phyloP scores from a whole-genome alignment of 2,329 filamentous ascomycete species.

The Zymoseptoria crescenta region DNA sequence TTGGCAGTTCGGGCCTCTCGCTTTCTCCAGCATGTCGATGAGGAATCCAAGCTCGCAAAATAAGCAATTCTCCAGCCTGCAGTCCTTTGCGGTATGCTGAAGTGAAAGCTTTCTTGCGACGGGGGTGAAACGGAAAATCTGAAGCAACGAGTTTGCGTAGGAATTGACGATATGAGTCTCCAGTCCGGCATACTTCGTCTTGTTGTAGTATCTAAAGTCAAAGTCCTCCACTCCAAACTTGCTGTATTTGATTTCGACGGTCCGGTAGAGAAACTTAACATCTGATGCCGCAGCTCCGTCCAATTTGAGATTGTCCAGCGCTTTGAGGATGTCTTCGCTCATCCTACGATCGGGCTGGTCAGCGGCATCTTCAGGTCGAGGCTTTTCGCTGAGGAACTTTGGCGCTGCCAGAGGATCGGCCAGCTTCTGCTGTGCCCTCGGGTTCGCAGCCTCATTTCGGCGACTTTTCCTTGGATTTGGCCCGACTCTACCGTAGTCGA shows the following conservation, averaged over 20 bases:
- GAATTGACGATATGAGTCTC: slow-evolving; percentile 97
- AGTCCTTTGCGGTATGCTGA: slow-evolving; percentile 79
- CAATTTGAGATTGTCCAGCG: slow-evolving; percentile 60
- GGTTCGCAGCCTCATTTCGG: slow-evolving; percentile 65
- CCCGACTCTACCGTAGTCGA: slow-evolving; percentile 55
- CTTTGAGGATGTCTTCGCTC: slow-evolving; percentile 54
- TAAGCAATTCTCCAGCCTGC: slow-evolving; percentile 73
- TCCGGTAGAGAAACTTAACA: slow-evolving; percentile 80
- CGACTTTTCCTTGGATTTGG: slow-evolving; percentile 53
- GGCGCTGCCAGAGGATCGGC: slow-evolving; percentile 64
- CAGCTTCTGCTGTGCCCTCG: slow-evolving; percentile 44
- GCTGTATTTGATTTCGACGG: slow-evolving; percentile 97
- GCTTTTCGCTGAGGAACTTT: slow-evolving; percentile 92
- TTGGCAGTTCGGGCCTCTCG: slow-evolving; percentile 86
- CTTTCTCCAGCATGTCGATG: slow-evolving; percentile 97
- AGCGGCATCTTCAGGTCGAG: slow-evolving; percentile 48
- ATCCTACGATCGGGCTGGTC: slow-evolving; percentile 35
- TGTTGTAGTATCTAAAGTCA: slow-evolving; percentile 96
- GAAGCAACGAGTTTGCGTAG: slow-evolving; percentile 85
- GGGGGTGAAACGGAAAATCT: slow-evolving; percentile 86
- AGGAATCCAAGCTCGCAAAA: slow-evolving; percentile 92
- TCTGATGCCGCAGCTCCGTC: slow-evolving; percentile 68
- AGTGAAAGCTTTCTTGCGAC: slow-evolving; percentile 80
- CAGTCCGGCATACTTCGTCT: slow-evolving; percentile 80
- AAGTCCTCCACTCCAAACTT: slow-evolving; percentile 99